Conservation (phyloP, 331 rosid species). For the Erythrophleum ivorense region DNA sequence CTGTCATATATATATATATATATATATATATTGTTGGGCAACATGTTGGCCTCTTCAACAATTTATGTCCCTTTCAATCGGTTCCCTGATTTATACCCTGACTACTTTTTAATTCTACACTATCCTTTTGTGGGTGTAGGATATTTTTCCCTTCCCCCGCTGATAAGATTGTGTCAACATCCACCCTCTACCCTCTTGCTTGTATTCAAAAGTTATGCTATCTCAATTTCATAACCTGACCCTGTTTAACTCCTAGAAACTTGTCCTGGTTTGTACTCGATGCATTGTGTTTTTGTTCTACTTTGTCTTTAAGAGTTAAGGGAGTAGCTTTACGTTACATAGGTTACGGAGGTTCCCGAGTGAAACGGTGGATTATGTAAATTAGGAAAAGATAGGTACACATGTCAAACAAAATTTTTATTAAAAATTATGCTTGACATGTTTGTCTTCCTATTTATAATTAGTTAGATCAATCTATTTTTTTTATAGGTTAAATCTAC, state of each 20-base stretch:
- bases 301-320: not conserved
- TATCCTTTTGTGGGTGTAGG: not conserved
- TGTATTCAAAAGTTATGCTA: not conserved
- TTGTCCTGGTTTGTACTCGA: not conserved
- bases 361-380: no score
- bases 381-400: not conserved
- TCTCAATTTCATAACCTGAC: not conserved
- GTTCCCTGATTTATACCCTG: constrained; percentile 12
- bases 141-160: not conserved
- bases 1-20: not conserved
- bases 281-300: not conserved
- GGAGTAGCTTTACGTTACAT: no score
- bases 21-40: not conserved
- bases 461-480: no score
- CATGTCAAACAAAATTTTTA: not conserved
- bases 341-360: no score
- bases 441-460: no score
- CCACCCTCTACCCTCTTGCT: not conserved
- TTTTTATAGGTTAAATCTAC: not conserved
- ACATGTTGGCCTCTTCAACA: not conserved
- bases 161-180: not conserved
- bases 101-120: not conserved
- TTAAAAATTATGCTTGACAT: not conserved
- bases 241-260: not conserved
- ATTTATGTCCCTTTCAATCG: constrained; percentile 28